Evolutionary conservation across 1,139 yeast species (phyloP).

Genomic region (Magnusiomyces suaveolens): DNA sequence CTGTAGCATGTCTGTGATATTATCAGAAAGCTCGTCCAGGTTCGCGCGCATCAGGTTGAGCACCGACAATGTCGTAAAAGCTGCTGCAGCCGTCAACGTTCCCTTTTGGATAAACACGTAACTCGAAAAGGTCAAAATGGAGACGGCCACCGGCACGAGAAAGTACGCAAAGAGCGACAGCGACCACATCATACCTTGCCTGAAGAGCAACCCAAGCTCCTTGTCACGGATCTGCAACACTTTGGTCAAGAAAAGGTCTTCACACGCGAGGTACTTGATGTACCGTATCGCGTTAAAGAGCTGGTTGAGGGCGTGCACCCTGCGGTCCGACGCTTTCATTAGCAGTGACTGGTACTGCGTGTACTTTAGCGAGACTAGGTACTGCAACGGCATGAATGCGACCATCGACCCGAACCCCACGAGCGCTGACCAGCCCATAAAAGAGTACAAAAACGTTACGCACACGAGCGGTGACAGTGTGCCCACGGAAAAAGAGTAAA

Average conservation of each 20-base stretch:
- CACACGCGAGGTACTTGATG: constrained; percentile 96
- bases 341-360: constrained; percentile 62
- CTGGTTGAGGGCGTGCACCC: constrained; percentile 88
- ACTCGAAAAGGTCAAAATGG: constrained; percentile 69
- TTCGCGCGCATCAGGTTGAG: constrained; percentile 79
- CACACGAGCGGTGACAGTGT: constrained; percentile 38
- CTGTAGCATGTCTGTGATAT: constrained; percentile 75
- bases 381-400: constrained; percentile 62
- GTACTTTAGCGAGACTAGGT: constrained; percentile 50
- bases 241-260: constrained; percentile 63
- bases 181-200: constrained; percentile 62
- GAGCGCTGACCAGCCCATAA: constrained; percentile 83
- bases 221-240: constrained; percentile 64
- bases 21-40: constrained; percentile 77
- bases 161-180: constrained; percentile 61
- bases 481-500: constrained; percentile 51
- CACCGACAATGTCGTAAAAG: constrained; percentile 81
- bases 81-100: constrained; percentile 75
- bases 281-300: constrained; percentile 88
- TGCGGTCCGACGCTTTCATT: constrained; percentile 75
- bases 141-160: constrained; percentile 70
- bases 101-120: constrained; percentile 63
- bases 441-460: constrained; percentile 44
- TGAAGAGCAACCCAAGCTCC: constrained; percentile 52
- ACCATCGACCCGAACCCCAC: constrained; percentile 66